A percentile compares a stretch with the other conserved stretches of the same genome.
phyloP scores from a whole-genome alignment of 257 asterid species.

The Nicotiana otophora region DNA sequence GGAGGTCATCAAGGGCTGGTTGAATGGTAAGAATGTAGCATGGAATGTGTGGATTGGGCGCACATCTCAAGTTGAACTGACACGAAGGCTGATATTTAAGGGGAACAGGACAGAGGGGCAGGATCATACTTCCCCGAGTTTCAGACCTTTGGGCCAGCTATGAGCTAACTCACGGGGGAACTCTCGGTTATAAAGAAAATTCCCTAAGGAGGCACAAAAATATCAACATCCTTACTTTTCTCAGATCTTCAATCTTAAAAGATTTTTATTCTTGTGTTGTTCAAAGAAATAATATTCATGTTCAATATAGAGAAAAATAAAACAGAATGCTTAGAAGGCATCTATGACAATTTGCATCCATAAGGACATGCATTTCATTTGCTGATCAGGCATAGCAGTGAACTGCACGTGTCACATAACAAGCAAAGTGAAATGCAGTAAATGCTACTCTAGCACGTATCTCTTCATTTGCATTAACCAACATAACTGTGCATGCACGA shows the following conservation, averaged over 20 bases:
- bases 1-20: too few species aligned
- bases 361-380: not conserved
- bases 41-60: too few species aligned
- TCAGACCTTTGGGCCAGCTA: too few species aligned
- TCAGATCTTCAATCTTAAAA: not conserved
- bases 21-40: too few species aligned
- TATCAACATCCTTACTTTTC: not conserved
- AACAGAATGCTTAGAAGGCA: not conserved
- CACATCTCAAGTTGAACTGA: too few species aligned
- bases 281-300: not conserved
- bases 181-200: too few species aligned
- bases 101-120: not conserved
- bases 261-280: not conserved
- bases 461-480: not conserved
- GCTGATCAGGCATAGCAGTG: not conserved
- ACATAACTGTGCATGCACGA: not conserved
- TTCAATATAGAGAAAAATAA: not conserved
- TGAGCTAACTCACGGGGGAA: too few species aligned
- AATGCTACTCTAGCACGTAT: not conserved
- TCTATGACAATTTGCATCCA: not conserved
- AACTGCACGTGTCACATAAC: not conserved
- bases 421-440: not conserved
- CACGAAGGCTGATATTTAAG: not conserved
- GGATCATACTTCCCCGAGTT: not conserved
- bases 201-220: not conserved